phyloP scores from a whole-genome alignment of 2,329 filamentous ascomycete genomes.

The Cladosporium phlei region DNA sequence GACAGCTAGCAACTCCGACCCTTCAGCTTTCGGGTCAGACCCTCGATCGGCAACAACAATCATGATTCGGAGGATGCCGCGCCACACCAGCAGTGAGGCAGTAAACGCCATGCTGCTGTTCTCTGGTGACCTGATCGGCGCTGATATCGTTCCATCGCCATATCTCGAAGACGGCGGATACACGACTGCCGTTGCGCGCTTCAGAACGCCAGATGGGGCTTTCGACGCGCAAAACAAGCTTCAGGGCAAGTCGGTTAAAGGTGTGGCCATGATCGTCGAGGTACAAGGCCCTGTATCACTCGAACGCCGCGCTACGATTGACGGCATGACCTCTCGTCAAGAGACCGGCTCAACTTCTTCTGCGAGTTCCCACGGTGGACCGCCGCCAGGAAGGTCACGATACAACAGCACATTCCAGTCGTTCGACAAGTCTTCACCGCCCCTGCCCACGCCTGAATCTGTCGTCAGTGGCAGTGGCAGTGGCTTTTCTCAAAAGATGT shows the following conservation, averaged over 20 bases:
- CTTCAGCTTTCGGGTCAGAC: constrained; percentile 11
- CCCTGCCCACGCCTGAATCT: constrained; percentile 43
- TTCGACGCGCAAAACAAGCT: constrained; percentile 56
- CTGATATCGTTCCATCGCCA: constrained; percentile 53
- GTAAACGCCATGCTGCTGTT: constrained; percentile 62
- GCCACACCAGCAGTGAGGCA: constrained; percentile 53
- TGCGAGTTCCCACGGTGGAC: constrained; percentile 38
- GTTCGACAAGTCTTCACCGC: constrained; percentile 58
- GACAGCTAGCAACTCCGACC: constrained; percentile 8
- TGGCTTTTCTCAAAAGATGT: constrained; percentile 56
- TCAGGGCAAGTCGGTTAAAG: constrained; percentile 59
- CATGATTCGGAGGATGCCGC: constrained; percentile 56
- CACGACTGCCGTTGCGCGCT: constrained; percentile 55
- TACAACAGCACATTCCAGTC: constrained; percentile 60
- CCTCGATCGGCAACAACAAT: constrained; percentile 35
- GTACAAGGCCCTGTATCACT: constrained; percentile 39
- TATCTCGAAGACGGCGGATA: constrained; percentile 54
- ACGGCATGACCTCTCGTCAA: constrained; percentile 42
- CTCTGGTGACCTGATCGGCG: constrained; percentile 57
- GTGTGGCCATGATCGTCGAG: constrained; percentile 56
- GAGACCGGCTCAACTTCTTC: constrained; percentile 44
- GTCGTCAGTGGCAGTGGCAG: constrained; percentile 50
- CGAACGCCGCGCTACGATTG: constrained; percentile 49
- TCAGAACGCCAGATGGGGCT: constrained; percentile 53
- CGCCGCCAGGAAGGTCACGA: constrained; percentile 38